Evolutionary conservation across 345 rosid genomes (phyloP).

Genomic region (sweet orange (Citrus sinensis)): DNA sequence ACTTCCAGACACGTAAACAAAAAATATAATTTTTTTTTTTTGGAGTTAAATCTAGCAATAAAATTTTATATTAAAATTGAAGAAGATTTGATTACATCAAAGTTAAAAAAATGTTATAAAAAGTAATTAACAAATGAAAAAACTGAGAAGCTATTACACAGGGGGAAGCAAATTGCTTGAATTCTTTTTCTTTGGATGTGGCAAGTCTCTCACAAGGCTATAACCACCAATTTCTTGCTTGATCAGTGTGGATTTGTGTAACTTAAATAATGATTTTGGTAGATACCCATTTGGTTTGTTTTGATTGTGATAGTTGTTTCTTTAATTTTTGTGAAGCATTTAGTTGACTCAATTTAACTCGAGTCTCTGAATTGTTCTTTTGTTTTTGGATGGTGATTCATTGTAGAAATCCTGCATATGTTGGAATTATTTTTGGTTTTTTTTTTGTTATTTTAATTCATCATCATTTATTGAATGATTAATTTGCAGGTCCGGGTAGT

Average conservation of each 20-base stretch:
- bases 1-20: too few species aligned
- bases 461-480: neutral
- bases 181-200: too few species aligned
- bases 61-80: too few species aligned
- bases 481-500: slow-evolving; percentile 16
- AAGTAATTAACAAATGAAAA: too few species aligned
- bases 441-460: too few species aligned
- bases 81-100: too few species aligned
- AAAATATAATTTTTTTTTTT: too few species aligned
- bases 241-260: neutral
- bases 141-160: too few species aligned
- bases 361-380: neutral
- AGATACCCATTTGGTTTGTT: neutral
- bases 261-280: neutral
- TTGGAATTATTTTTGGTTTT: neutral
- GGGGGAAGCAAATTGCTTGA: too few species aligned
- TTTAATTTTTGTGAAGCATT: neutral
- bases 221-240: neutral
- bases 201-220: neutral
- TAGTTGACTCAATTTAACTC: too few species aligned
- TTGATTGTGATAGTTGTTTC: neutral
- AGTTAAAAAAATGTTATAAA: too few species aligned
- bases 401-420: neutral
- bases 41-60: too few species aligned
- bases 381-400: neutral